phyloP scores from a whole-genome alignment of 208 protist genomes.

The Trypanosoma scelopori region DNA sequence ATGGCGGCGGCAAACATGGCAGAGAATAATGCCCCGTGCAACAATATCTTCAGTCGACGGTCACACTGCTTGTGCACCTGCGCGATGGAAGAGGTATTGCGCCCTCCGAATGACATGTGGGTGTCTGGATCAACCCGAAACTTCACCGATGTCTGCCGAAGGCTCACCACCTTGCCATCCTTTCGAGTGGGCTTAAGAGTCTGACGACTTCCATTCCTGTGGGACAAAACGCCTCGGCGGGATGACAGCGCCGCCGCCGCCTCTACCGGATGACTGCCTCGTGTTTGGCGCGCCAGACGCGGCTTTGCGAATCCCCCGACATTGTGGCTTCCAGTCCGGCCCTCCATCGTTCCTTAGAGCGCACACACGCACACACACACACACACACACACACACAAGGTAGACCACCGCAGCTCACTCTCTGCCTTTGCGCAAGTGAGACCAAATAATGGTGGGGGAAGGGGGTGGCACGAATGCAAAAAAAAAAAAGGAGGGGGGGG shows the following conservation, averaged over 20 bases:
- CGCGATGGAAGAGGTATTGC: not conserved
- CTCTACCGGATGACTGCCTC: not conserved
- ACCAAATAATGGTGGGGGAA: no score
- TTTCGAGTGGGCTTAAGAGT: no score
- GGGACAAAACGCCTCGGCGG: not conserved
- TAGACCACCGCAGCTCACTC: no score
- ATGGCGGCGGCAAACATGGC: constrained; percentile 34
- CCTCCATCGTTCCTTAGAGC: not conserved
- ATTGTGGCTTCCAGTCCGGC: not conserved
- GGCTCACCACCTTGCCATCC: not conserved
- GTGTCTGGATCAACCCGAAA: not conserved
- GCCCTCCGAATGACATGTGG: not conserved
- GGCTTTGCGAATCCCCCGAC: not conserved
- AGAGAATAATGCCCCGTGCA: constrained; percentile 16
- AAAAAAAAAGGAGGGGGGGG: no score
- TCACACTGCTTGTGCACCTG: not conserved
- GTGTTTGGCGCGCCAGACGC: no score
- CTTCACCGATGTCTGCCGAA: not conserved
- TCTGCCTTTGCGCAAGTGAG: no score
- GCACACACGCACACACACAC: no score
- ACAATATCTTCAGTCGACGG: not conserved
- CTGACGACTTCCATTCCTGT: not conserved
- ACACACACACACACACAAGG: no score
- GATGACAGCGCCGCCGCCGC: not conserved
- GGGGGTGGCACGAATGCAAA: no score